Base-by-base conservation (phyloP, 2,329 filamentous ascomycete genomes). In the Aspergillus thermomutatus region DNA sequence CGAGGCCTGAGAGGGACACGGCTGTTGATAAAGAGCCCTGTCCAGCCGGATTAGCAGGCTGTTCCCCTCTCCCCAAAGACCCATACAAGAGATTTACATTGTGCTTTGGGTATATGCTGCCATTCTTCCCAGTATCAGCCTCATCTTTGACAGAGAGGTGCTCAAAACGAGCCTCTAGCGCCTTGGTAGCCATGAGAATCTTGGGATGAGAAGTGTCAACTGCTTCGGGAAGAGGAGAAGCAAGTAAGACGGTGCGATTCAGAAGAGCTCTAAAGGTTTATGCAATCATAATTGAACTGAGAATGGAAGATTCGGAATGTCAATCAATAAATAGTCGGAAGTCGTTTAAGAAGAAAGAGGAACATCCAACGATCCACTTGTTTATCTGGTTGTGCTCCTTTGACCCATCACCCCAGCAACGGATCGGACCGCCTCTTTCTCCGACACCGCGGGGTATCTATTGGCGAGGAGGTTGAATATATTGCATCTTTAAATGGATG, bases 101-200 rank as follows among this genome's bases (percentile, higher is more conserved):
- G 60, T 85, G 75, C 77, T 95, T 96, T 64, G 85, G 80, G 72
- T 89, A 87, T 26, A 72, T 62, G 60, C 81, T 81, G 55, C 77
- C 76, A 60, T 77, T 79, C 61, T 84, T 81, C 54, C 77, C 77
- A 31, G 79, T 76, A 57, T 91, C 88, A 70, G 93, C 95, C 76
- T 96, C 92, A 70, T 97, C 92, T 66, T 90, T 88, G 60, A 97
- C 90, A 21, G 90, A 88, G 78, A 97, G 85, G 75, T 87, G 88
- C 85, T 96, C 92, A 70, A 97, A 91, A 67, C 90, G 90, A 76
- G 89, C 82, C 78, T 97, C 93, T 49, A 97, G 82, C 52, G 85
- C 86, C 66, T 90, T 85, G 57, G 89, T 84, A 62, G 92, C 85
- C 89, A 93, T 83, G 46, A 49, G 87, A 60, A 49, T 52, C 31